Evolutionary conservation across 805 yeast genomes (phyloP).

Genomic region (Metschnikowia kunwiensis): DNA sequence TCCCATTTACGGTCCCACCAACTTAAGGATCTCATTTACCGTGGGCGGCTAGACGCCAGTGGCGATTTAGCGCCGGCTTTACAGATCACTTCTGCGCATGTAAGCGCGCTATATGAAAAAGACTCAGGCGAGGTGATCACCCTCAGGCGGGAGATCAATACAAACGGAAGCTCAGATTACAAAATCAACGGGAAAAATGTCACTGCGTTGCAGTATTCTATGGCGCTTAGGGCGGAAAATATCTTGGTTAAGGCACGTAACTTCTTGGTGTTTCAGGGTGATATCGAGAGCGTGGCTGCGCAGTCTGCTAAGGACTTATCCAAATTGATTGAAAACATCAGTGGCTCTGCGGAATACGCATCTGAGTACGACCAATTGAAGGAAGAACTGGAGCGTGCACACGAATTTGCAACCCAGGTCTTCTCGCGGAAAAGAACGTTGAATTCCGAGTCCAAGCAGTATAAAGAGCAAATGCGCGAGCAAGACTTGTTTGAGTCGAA

Average conservation of each 20-base stretch:
- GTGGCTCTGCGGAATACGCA: conserved; percentile 71
- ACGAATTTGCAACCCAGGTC: conserved; percentile 58
- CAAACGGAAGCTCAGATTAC: conserved; percentile 64
- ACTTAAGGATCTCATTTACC: conserved; percentile 73
- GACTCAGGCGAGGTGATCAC: conserved; percentile 55
- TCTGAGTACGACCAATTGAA: conserved; percentile 63
- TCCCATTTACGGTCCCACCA: conserved; percentile 71
- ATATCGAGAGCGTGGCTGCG: conserved; percentile 88
- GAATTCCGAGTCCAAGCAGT: conserved; percentile 72
- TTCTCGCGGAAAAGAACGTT: conserved; percentile 67
- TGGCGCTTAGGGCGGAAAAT: conserved; percentile 68
- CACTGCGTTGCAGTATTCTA: conserved; percentile 61
- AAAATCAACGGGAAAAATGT: conserved; percentile 59
- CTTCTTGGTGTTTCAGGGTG: conserved; percentile 94
- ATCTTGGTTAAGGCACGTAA: conserved; percentile 86
- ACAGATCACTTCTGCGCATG: conserved; percentile 56
- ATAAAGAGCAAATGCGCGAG: conserved; percentile 71
- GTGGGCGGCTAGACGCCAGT: conserved; percentile 48
- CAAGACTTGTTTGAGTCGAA: conserved; percentile 63
- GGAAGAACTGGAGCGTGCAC: conserved; percentile 64
- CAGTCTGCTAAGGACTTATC: conserved; percentile 78
- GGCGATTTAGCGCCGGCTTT: conserved; percentile 26
- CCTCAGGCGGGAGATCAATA: conserved; percentile 59
- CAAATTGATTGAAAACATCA: conserved; percentile 70
- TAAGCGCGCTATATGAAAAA: conserved; percentile 71